Conservation (phyloP, 2,329 filamentous ascomycete species). For the Calonectria hongkongensis region DNA sequence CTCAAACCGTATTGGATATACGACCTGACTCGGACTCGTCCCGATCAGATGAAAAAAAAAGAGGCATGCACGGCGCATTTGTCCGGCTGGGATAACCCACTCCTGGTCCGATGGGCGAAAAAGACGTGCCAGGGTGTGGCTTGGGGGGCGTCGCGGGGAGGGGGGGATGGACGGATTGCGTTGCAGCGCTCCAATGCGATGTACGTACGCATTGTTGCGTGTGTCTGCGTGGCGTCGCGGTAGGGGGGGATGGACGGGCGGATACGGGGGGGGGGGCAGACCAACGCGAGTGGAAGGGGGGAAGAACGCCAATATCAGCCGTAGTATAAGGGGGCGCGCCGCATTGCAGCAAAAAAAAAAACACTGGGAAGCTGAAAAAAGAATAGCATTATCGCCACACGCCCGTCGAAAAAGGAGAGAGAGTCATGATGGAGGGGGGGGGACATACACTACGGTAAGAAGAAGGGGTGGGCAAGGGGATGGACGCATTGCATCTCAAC, state of each 20-base stretch:
- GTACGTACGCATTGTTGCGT: constrained; percentile 22
- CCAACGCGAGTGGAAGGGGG: constrained; percentile 1
- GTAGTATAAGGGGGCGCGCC: constrained; percentile 24
- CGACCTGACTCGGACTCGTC: constrained; percentile 2
- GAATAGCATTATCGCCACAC: constrained; percentile 8
- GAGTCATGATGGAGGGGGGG: neutral
- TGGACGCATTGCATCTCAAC: neutral
- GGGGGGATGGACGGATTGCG: neutral
- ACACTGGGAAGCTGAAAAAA: constrained; percentile 14
- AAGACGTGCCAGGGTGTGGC: constrained; percentile 25
- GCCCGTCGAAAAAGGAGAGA: neutral
- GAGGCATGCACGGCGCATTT: neutral
- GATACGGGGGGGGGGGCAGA: constrained; percentile 7
- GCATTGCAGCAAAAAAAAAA: neutral
- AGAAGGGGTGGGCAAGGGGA: neutral
- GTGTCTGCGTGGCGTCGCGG: constrained; percentile 24
- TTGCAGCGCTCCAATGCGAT: constrained; percentile 23
- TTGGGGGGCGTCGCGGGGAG: constrained; percentile 12
- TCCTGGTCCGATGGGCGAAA: neutral
- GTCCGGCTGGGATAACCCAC: constrained; percentile 6
- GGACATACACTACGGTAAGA: too few species aligned
- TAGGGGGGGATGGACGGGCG: constrained; percentile 6
- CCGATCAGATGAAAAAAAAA: constrained; percentile 13
- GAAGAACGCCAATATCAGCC: constrained; percentile 22
- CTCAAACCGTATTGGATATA: neutral